These are phyloP conservation scores for Meripilus lineatus DNA, from an alignment of 1,284 basidiomycete species.

Conservation along the genomic window DNA sequence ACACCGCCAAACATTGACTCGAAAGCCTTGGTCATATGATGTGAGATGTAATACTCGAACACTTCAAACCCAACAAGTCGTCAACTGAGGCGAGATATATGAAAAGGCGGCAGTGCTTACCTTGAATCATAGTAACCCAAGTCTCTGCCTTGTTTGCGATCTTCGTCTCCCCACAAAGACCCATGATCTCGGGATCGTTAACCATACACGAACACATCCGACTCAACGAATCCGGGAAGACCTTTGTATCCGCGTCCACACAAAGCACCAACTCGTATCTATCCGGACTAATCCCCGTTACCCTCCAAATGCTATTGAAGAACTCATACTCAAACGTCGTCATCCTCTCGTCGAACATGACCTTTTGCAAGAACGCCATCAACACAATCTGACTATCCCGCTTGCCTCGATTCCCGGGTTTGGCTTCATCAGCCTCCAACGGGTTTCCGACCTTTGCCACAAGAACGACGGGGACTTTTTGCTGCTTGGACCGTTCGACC, in stretches of 20 bases:
- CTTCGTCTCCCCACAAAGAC: slow-evolving; percentile 97
- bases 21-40: slow-evolving; percentile 98
- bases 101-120: slow-evolving; percentile 42
- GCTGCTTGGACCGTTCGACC: slow-evolving; percentile 91
- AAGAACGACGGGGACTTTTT: slow-evolving; percentile 92
- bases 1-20: slow-evolving; percentile 99
- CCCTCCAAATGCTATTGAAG: slow-evolving; percentile 95
- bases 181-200: slow-evolving; percentile 97
- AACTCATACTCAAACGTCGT: slow-evolving; percentile 99
- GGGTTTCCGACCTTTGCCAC: slow-evolving; percentile 95
- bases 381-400: slow-evolving; percentile 97
- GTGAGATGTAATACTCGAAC: slow-evolving; percentile 99
- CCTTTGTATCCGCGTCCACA: slow-evolving; percentile 98
- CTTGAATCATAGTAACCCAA: slow-evolving; percentile 99
- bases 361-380: slow-evolving; percentile 97
- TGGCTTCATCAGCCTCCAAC: slow-evolving; percentile 80
- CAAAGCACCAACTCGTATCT: slow-evolving; percentile 94
- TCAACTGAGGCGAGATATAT: not conserved
- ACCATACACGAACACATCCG: slow-evolving; percentile 95
- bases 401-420: slow-evolving; percentile 98
- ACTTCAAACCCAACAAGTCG: slow-evolving; percentile 41
- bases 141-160: slow-evolving; percentile 98
- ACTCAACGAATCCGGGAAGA: slow-evolving; percentile 91
- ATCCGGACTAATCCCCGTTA: slow-evolving; percentile 94
- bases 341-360: slow-evolving; percentile 99